These are phyloP conservation scores for Penicillium aurantiogriseum DNA, from an alignment of 2,329 filamentous ascomycete genomes.

Conservation along the genomic window DNA sequence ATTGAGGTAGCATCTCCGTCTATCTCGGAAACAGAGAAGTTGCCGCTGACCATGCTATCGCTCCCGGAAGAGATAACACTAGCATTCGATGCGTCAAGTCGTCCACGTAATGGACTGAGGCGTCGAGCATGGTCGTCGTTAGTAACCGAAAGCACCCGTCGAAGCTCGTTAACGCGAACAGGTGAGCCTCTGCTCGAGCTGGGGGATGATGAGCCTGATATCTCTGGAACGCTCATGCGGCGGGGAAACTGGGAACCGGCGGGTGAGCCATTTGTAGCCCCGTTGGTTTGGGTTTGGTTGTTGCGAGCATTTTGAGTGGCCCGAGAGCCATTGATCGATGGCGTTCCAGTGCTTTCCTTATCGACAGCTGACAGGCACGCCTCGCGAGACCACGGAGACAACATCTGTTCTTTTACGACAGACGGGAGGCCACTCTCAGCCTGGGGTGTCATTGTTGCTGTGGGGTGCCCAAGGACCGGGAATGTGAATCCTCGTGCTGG, in stretches of 20 bases:
- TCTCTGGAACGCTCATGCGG: constrained; percentile 40
- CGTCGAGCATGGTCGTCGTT: constrained; percentile 35
- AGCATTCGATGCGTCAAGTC: constrained; percentile 32
- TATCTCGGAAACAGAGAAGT: constrained; percentile 39
- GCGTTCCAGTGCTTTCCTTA: constrained; percentile 65
- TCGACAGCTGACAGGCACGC: constrained; percentile 66
- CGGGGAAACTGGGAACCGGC: constrained; percentile 33
- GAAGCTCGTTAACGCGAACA: constrained; percentile 49
- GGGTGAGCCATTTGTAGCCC: constrained; percentile 32
- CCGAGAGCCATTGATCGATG: constrained; percentile 73
- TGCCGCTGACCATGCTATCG: constrained; percentile 47
- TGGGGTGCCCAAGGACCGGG: constrained; percentile 56
- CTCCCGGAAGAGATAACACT: constrained; percentile 43
- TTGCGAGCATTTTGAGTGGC: constrained; percentile 47
- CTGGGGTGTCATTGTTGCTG: constrained; percentile 33
- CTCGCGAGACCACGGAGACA: constrained; percentile 77
- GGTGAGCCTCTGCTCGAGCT: constrained; percentile 46
- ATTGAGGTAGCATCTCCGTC: constrained; percentile 29
- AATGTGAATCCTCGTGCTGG: constrained; percentile 64
- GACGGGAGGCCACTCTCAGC: constrained; percentile 61
- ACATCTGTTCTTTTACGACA: constrained; percentile 70
- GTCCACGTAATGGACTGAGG: constrained; percentile 45
- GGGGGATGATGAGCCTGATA: constrained; percentile 32
- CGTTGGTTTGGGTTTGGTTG: constrained; percentile 31
- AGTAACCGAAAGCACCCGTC: constrained; percentile 47